phyloP scores from a whole-genome alignment of 2,329 filamentous ascomycete species.

The Sphaerulina vaccinii region DNA sequence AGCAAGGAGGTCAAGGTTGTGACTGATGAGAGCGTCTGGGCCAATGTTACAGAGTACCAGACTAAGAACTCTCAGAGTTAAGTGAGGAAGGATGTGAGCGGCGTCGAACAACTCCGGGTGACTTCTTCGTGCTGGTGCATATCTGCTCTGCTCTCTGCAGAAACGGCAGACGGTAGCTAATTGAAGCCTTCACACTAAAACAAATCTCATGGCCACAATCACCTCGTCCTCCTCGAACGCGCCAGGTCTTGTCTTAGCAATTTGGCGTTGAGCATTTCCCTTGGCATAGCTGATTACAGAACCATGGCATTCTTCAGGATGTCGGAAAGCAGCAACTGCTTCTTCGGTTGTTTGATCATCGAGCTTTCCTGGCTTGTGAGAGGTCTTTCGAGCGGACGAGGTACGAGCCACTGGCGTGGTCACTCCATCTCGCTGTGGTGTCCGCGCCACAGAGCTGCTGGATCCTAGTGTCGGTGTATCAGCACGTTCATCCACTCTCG shows the following conservation, averaged over 20 bases:
- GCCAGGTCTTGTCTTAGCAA: slow-evolving; percentile 41
- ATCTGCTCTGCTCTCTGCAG: too few species aligned
- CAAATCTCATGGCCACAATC: slow-evolving; percentile 44
- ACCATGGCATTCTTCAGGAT: slow-evolving; percentile 26
- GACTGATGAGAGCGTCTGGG: slow-evolving; percentile 36
- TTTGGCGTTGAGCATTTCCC: slow-evolving; percentile 39
- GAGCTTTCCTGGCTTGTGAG: slow-evolving; percentile 1
- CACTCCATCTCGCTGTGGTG: not conserved
- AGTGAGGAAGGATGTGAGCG: not conserved
- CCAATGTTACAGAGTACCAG: slow-evolving; percentile 38
- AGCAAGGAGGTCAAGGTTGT: slow-evolving; percentile 42
- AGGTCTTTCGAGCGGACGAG: not conserved
- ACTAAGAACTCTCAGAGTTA: slow-evolving; percentile 2
- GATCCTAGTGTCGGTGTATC: not conserved
- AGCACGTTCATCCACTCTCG: not conserved
- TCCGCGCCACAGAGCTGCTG: not conserved
- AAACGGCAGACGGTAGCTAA: too few species aligned
- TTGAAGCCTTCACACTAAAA: slow-evolving; percentile 37
- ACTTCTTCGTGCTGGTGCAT: too few species aligned
- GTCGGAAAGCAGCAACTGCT: slow-evolving; percentile 22
- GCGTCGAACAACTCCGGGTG: too few species aligned
- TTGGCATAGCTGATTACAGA: slow-evolving; percentile 29
- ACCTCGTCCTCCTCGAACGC: slow-evolving; percentile 44
- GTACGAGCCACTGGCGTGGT: not conserved
- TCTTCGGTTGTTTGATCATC: slow-evolving; percentile 11